A percentile compares a stretch with the other conserved stretches of the same genome.
phyloP scores from a whole-genome alignment of 2,329 filamentous ascomycete species.

The Dendryphion nanum region DNA sequence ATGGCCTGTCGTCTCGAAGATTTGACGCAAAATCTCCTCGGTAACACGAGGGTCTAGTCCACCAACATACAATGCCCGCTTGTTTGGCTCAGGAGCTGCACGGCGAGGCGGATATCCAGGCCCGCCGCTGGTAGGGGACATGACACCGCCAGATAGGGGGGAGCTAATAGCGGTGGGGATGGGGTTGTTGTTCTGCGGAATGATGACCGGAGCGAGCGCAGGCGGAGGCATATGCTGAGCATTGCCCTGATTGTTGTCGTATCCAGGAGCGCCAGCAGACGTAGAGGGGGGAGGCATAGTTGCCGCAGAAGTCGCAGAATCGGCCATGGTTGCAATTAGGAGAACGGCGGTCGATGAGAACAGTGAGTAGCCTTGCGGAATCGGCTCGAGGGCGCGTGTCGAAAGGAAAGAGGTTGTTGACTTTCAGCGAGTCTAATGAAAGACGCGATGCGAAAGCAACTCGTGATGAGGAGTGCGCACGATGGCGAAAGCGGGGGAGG shows the following conservation, averaged over 20 bases:
- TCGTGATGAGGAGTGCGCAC: slow-evolving; percentile 7
- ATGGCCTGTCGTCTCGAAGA: slow-evolving; percentile 98
- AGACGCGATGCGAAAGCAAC: slow-evolving; percentile 1
- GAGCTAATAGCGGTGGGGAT: slow-evolving; percentile 92
- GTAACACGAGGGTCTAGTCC: slow-evolving; percentile 93
- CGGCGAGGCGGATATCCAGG: slow-evolving; percentile 71
- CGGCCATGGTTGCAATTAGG: slow-evolving; percentile 63
- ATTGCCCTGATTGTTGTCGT: slow-evolving; percentile 73
- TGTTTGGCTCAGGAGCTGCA: slow-evolving; percentile 95
- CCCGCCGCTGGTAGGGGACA: slow-evolving; percentile 81
- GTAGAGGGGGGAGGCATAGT: slow-evolving; percentile 71
- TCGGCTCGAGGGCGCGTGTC: no score
- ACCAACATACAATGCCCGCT: slow-evolving; percentile 93
- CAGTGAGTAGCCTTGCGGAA: no score
- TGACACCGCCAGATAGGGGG: slow-evolving; percentile 73
- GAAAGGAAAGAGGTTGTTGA: not conserved
- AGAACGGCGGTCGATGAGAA: slow-evolving; percentile 2
- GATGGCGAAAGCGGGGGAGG: slow-evolving; percentile 10
- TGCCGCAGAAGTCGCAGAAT: slow-evolving; percentile 61
- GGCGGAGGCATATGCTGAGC: slow-evolving; percentile 87
- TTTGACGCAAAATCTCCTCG: slow-evolving; percentile 93
- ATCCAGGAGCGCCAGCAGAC: slow-evolving; percentile 70
- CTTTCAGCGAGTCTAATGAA: slow-evolving; percentile 1
- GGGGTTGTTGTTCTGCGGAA: slow-evolving; percentile 93
- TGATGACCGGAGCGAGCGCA: slow-evolving; percentile 77